Conservation (phyloP, 768 basidiomycete genomes). For the Auricularia heimuer region DNA sequence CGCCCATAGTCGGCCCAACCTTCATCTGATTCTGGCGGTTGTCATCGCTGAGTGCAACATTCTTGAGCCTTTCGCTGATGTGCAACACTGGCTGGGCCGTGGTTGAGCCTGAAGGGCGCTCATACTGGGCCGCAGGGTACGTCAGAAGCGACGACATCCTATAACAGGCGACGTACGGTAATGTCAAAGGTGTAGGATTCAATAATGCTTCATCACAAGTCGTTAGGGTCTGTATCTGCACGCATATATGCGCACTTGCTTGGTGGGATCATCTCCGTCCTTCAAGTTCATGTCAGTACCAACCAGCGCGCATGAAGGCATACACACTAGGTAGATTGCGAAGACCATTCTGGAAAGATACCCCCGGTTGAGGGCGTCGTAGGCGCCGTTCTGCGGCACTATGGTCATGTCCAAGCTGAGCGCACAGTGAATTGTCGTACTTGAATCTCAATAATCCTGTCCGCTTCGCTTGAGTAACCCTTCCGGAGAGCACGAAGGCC, state of each 20-base stretch:
- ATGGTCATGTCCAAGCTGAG: constrained; percentile 2
- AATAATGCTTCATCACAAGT: constrained; percentile 45
- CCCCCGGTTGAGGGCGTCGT: constrained; percentile 74
- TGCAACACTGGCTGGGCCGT: constrained; percentile 61
- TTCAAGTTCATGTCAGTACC: constrained; percentile 18
- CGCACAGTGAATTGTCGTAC: constrained; percentile 29
- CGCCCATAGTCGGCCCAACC: constrained; percentile 41
- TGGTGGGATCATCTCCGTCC: constrained; percentile 80
- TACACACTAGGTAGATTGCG: constrained; percentile 66
- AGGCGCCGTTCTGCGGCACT: constrained; percentile 71
- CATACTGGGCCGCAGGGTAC: constrained; percentile 42
- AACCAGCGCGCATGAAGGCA: neutral
- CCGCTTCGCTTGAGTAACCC: constrained; percentile 75
- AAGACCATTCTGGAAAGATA: constrained; percentile 82
- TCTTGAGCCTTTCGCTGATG: constrained; percentile 49
- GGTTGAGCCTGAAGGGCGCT: constrained; percentile 51
- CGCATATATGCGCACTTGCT: constrained; percentile 34
- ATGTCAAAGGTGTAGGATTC: constrained; percentile 89
- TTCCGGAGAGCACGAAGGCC: constrained; percentile 65
- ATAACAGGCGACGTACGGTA: constrained; percentile 32
- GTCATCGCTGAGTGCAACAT: constrained; percentile 43
- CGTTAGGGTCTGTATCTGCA: neutral
- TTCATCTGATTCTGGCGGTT: constrained; percentile 51
- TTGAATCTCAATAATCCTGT: constrained; percentile 71
- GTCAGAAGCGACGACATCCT: neutral